phyloP scores from a whole-genome alignment of 164 flowering plant species.

The Magnolia changhungtana region DNA sequence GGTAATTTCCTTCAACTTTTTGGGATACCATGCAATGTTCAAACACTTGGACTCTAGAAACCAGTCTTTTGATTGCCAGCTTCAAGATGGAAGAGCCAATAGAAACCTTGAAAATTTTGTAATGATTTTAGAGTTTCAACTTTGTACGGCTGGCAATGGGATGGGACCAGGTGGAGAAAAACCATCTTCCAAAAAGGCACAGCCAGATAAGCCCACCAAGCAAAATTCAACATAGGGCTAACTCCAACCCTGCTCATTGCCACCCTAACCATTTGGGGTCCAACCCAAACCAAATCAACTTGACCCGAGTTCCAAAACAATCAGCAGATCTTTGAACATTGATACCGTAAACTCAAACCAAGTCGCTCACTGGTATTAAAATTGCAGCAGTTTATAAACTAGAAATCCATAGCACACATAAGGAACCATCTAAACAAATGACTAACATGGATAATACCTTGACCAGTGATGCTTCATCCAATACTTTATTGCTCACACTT shows the following conservation, averaged over 20 bases:
- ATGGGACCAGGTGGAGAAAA: too few relatives aligned
- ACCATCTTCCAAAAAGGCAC: too few relatives aligned
- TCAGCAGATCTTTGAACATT: background rate
- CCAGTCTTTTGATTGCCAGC: background rate
- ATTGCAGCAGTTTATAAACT: background rate
- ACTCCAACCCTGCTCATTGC: background rate
- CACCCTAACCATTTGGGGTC: background rate
- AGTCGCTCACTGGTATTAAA: background rate
- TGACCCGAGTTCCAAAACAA: background rate
- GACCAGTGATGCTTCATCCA: constrained; percentile 26
- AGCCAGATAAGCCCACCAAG: background rate
- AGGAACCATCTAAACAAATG: background rate
- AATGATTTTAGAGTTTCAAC: background rate
- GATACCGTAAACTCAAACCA: background rate
- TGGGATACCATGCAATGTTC: background rate
- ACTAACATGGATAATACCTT: constrained; percentile 30
- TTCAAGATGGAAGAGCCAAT: background rate
- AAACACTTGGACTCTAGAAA: background rate
- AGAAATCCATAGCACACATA: background rate
- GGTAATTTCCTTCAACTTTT: background rate
- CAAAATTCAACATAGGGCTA: background rate
- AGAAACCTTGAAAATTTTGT: background rate
- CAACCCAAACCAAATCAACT: background rate
- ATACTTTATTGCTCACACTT: constrained; percentile 17
- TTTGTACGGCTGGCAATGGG: too few relatives aligned